Conservation (phyloP, 2,329 filamentous ascomycete species). For the Pseudogymnoascus sp. region DNA sequence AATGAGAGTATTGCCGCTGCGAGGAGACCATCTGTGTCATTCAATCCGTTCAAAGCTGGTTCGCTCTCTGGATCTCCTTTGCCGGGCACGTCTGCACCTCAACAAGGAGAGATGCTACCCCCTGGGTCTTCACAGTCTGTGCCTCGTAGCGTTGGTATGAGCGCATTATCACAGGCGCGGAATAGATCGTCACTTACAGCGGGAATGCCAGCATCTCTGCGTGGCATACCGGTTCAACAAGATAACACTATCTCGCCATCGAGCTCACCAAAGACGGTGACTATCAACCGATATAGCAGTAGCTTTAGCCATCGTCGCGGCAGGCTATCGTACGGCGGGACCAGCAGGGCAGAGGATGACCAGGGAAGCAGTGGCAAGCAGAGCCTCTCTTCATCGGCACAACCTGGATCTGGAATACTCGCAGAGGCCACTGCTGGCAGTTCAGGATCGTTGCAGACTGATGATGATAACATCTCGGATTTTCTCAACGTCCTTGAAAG, state of each 20-base stretch:
- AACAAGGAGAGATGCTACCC: slow-evolving; percentile 25
- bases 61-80: slow-evolving; percentile 83
- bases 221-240: slow-evolving; percentile 55
- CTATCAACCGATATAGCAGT: slow-evolving; percentile 82
- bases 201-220: slow-evolving; percentile 66
- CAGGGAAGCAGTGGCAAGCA: slow-evolving; percentile 74
- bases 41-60: slow-evolving; percentile 93
- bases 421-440: slow-evolving; percentile 61
- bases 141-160: slow-evolving; percentile 41
- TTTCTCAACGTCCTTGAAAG: slow-evolving; percentile 85
- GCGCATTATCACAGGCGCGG: slow-evolving; percentile 49
- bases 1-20: slow-evolving; percentile 45
- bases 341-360: slow-evolving; percentile 65
- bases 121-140: slow-evolving; percentile 51
- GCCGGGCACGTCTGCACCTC: slow-evolving; percentile 26
- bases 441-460: slow-evolving; percentile 61
- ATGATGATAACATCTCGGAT: slow-evolving; percentile 89
- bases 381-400: slow-evolving; percentile 59
- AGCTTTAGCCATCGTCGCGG: slow-evolving; percentile 84
- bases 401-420: slow-evolving; percentile 73
- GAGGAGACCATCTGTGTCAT: slow-evolving; percentile 76
- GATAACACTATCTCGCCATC: slow-evolving; percentile 58
- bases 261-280: slow-evolving; percentile 70
- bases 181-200: slow-evolving; percentile 68
- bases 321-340: slow-evolving; percentile 68